Evolutionary conservation across 805 yeast genomes (phyloP).

Genomic region (Wickerhamiella occidentalis): DNA sequence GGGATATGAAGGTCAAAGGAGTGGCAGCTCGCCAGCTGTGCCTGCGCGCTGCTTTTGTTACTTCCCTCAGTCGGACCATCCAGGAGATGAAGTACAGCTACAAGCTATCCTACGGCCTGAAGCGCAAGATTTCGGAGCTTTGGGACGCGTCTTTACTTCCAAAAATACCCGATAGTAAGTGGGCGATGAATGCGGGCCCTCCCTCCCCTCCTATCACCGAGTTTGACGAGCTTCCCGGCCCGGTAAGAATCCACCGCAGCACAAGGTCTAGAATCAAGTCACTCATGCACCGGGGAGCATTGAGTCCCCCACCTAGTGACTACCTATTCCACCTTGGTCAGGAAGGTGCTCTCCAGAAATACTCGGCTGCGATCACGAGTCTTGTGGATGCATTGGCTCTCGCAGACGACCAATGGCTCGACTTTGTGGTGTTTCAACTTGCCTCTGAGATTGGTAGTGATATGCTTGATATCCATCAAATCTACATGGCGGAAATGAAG

Average conservation of each 20-base stretch:
- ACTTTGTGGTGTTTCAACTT: constrained; percentile 10
- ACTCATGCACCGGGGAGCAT: constrained; percentile 2
- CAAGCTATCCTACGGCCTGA: neutral
- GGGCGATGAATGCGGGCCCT: neutral
- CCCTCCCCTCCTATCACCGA: constrained; percentile 5
- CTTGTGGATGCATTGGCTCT: constrained; percentile 4
- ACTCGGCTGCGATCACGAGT: neutral
- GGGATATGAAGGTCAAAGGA: constrained; percentile 6
- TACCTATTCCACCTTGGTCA: neutral
- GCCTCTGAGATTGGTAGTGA: constrained; percentile 8
- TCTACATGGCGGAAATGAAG: constrained; percentile 3
- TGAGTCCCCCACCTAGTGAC: constrained; percentile 1
- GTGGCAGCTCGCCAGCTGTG: constrained; percentile 1
- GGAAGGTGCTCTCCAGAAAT: constrained; percentile 1
- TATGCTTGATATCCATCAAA: constrained; percentile 8
- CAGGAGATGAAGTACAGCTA: constrained; percentile 1
- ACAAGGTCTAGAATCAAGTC: neutral
- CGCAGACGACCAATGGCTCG: constrained; percentile 4
- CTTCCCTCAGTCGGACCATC: constrained; percentile 1
- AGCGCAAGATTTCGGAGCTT: neutral
- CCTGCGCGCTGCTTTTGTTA: constrained; percentile 10
- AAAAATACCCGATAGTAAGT: neutral
- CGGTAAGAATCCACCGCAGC: constrained; percentile 1
- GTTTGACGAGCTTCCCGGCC: constrained; percentile 7
- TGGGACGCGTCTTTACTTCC: neutral